Evolutionary conservation across 139 green algal species (phyloP).

Genomic region (Diplosphaera chodatii): DNA sequence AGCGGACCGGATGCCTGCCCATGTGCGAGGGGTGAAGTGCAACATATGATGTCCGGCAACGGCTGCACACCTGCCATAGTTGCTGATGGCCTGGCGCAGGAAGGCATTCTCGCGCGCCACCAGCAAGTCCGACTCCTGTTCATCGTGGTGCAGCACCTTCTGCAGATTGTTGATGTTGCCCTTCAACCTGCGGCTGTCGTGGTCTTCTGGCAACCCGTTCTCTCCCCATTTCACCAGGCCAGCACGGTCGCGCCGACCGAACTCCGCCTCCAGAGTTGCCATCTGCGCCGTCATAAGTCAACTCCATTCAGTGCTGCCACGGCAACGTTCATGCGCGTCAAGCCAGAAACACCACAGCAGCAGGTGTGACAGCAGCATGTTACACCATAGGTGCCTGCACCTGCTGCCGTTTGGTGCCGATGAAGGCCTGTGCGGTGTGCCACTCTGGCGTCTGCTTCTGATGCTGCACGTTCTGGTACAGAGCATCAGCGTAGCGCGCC

Average conservation of each 20-base stretch:
- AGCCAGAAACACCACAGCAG: too few species aligned
- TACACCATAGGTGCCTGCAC: conserved; percentile 3
- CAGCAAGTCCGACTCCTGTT: conserved; percentile 26
- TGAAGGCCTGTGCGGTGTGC: conserved; percentile 38
- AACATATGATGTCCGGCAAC: too few species aligned
- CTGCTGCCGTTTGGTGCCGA: conserved; percentile 44
- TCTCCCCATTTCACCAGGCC: conserved; percentile 11
- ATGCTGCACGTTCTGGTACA: conserved; percentile 43
- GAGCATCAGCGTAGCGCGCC: conserved; percentile 66
- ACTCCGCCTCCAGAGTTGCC: background rate
- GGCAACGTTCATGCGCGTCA: too few species aligned
- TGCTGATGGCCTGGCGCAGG: conserved; percentile 42
- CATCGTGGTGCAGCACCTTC: conserved; percentile 14
- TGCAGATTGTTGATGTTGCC: conserved; percentile 15
- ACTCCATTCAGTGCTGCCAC: too few species aligned
- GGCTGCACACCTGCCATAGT: conserved; percentile 48
- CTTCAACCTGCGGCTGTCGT: conserved; percentile 8
- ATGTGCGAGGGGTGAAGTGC: too few species aligned
- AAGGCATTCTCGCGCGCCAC: conserved; percentile 35
- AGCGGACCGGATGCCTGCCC: too few species aligned
- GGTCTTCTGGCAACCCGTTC: conserved; percentile 3
- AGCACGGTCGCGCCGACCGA: conserved; percentile 3
- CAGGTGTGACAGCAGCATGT: too few species aligned
- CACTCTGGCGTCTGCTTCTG: conserved; percentile 58
- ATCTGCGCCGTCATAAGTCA: too few species aligned